These are phyloP conservation scores for Rhizophora apiculata DNA, from an alignment of 345 rosid species.

Conservation along the genomic window DNA sequence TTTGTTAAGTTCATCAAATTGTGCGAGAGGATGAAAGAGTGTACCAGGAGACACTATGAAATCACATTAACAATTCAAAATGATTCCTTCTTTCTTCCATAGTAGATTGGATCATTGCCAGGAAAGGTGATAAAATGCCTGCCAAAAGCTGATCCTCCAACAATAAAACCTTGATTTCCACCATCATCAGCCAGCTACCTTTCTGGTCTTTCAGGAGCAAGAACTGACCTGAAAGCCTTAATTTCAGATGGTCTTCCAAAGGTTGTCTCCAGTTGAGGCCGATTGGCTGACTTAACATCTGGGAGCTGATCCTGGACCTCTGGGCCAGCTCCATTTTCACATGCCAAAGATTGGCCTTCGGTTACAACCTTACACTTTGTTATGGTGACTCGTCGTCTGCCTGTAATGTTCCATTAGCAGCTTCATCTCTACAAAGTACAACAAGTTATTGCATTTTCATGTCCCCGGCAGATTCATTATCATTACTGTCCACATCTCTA, in stretches of 20 bases:
- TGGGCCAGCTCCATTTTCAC: conserved; percentile 37
- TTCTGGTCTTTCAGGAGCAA: too few species aligned
- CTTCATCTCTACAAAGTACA: conserved; percentile 50
- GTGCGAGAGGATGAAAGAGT: neutral
- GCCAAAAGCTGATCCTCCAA: conserved; percentile 83
- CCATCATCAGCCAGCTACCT: conserved; percentile 26
- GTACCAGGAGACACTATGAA: conserved; percentile 1
- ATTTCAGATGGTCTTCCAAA: conserved; percentile 29
- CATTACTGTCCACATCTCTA: too few species aligned
- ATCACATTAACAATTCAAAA: conserved; percentile 50
- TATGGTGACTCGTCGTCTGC: conserved; percentile 35
- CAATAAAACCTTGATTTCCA: conserved; percentile 28
- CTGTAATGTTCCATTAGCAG: conserved; percentile 48
- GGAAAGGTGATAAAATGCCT: conserved; percentile 75
- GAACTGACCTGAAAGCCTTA: neutral
- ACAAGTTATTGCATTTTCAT: too few species aligned
- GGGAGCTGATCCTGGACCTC: conserved; percentile 21
- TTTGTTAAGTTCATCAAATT: too few species aligned
- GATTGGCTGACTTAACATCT: conserved; percentile 15
- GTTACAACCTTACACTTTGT: conserved; percentile 26
- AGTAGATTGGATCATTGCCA: conserved; percentile 45
- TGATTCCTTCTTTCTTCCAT: conserved; percentile 64
- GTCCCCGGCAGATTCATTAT: too few species aligned
- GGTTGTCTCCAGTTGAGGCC: conserved; percentile 16
- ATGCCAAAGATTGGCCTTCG: conserved; percentile 32